Evolutionary conservation across 225 moss, liverwort and hornwort species (phyloP), one percentile per base, ranked within the genome.

Genomic region (Thuidium tamariscinum): DNA sequence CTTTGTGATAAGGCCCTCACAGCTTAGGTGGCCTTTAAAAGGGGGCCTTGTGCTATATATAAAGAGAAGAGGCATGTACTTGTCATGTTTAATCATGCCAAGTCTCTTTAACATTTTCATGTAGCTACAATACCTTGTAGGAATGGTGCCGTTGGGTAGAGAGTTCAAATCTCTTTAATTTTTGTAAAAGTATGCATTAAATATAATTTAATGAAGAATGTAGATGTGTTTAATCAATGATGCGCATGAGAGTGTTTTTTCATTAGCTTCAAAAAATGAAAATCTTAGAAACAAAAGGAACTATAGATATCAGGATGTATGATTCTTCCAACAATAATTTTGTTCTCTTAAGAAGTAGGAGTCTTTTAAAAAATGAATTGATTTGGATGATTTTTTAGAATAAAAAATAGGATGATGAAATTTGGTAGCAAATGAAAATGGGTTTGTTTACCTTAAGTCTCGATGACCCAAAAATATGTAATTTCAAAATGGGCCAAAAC

Each of bases 241-340:
- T 70, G 27, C 10, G 3, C 5, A 42, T 15, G 1, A 42, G 26
- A 26, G 3, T 42, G 8, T 15, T 14, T 70, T 26, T 2, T 5
- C 2, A 1, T 42, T 42, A 9, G 7, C 70, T 42, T 42, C 5
- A 9, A 16, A 42, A 27, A 26, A 27, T 44, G 10, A 27, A 44
- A 29, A 10, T 71, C 10, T 17, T 36, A 16, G 0, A 70, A 2
- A 2, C 16, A 27, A 2, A 9, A 27, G 0, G 5, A 27, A 16
- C 3, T 3, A 12, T 67, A 3, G 22, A 44, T 16, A 70, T 0
- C 0, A 42, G 3, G 4, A 37, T 69, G 26, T 3, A 9, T 42
- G 15, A 41, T 0, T 26, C 8, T 41, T 14, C 4, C 3, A 42
- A 27, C 27, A 27, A 26, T 27, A 16, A 0, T 16, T 42, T 2